These are phyloP conservation scores for Strobilomyces confusus DNA, from an alignment of 768 basidiomycete species.

Conservation along the genomic window DNA sequence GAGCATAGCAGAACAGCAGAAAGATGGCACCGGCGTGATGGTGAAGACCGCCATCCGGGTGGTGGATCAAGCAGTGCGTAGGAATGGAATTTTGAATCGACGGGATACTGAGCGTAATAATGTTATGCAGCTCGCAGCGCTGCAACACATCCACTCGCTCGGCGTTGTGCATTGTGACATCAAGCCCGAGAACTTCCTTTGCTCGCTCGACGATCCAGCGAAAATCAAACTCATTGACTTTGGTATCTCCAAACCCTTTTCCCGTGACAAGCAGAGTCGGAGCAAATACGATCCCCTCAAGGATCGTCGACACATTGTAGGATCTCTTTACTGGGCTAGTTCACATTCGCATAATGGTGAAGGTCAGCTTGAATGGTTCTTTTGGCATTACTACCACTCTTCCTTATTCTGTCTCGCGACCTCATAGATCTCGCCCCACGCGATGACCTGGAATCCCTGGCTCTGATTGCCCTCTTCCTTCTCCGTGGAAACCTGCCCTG, in stretches of 20 bases:
- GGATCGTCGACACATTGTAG: background rate
- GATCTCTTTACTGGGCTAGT: slow-evolving; percentile 2
- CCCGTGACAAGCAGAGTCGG: background rate
- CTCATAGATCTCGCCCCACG: background rate
- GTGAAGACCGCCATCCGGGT: background rate
- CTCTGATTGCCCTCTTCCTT: background rate
- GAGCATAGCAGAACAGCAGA: background rate
- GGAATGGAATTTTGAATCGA: no score
- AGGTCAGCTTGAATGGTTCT: background rate
- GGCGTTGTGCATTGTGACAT: slow-evolving; percentile 2
- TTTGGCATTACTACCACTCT: background rate
- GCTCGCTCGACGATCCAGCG: background rate
- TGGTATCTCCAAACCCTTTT: slow-evolving; percentile 1
- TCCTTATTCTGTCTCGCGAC: background rate
- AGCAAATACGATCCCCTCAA: background rate
- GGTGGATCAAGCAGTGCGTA: background rate
- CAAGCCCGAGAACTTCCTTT: slow-evolving; percentile 2
- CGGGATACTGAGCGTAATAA: no score
- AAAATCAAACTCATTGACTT: slow-evolving; percentile 1
- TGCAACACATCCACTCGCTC: background rate
- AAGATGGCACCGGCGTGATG: background rate
- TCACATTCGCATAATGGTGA: slow-evolving; percentile 3
- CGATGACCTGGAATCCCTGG: slow-evolving; percentile 4
- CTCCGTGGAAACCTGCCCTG: slow-evolving; percentile 1
- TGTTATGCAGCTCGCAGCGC: background rate